Evolutionary conservation across 106 monocot genomes (phyloP).

Genomic region (Phalaenopsis equestris): DNA sequence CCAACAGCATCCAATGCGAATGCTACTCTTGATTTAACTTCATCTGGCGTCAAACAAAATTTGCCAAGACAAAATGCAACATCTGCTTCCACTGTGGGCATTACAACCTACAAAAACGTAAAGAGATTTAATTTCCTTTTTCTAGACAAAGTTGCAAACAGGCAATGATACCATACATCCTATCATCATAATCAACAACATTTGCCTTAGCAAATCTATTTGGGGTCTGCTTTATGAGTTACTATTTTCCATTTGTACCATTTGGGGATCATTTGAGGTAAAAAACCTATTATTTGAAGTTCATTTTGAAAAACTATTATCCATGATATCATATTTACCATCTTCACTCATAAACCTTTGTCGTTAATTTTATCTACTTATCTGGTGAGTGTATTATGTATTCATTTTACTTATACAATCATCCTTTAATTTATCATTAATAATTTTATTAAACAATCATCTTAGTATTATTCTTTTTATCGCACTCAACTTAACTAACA

Average conservation of each 20-base stretch:
- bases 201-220: not conserved
- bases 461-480: not conserved
- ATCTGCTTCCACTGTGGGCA: constrained; percentile 98
- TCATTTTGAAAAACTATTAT: not conserved
- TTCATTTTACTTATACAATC: not conserved
- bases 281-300: not conserved
- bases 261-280: not conserved
- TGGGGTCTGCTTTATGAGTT: not conserved
- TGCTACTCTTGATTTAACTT: constrained; percentile 70
- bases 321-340: not conserved
- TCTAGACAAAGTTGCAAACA: not conserved
- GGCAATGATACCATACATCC: not conserved
- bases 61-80: constrained; percentile 98
- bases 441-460: not conserved
- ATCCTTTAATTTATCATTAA: not conserved
- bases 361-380: not conserved
- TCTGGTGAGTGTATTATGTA: too few relatives aligned
- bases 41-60: constrained; percentile 48
- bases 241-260: not conserved
- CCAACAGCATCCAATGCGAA: constrained; percentile 73
- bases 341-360: too few relatives aligned
- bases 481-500: not conserved
- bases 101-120: constrained; percentile 60
- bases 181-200: not conserved
- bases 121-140: not conserved